These are phyloP conservation scores for Globisporangium spinosum DNA, from an alignment of 352 stramenopile genomes.

Conservation along the genomic window DNA sequence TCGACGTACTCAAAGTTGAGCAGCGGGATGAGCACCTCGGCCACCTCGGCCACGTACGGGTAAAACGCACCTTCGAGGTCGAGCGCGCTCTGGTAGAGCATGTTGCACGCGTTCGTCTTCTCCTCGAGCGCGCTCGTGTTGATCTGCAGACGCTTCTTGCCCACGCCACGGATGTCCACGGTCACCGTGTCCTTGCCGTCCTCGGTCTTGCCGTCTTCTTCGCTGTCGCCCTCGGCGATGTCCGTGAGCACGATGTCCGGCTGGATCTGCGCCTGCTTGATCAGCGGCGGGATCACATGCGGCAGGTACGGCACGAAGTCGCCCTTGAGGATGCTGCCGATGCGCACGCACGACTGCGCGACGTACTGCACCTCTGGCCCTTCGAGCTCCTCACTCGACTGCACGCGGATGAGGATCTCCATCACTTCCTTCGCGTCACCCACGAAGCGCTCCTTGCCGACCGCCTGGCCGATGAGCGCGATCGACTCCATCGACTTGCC, in stretches of 20 bases:
- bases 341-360: constrained; percentile 82
- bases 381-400: constrained; percentile 65
- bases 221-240: constrained; percentile 49
- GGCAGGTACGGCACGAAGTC: constrained; percentile 87
- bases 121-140: constrained; percentile 85
- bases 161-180: constrained; percentile 70
- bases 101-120: constrained; percentile 87
- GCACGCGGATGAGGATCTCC: constrained; percentile 79
- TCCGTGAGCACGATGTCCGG: constrained; percentile 79
- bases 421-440: constrained; percentile 82
- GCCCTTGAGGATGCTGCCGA: constrained; percentile 81
- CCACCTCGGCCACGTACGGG: constrained; percentile 75
- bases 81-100: constrained; percentile 85
- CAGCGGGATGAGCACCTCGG: constrained; percentile 71
- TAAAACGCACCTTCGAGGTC: constrained; percentile 83
- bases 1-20: constrained; percentile 85
- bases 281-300: constrained; percentile 76
- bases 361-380: constrained; percentile 84
- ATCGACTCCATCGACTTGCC: constrained; percentile 89
- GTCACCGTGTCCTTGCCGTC: constrained; percentile 73
- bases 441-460: constrained; percentile 82
- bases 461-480: constrained; percentile 82
- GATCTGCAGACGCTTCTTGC: constrained; percentile 84
- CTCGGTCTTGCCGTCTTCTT: constrained; percentile 49
- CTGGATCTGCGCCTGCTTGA: constrained; percentile 79